phyloP scores from a whole-genome alignment of 1,284 basidiomycete genomes.

The Veloboletus limbatus region DNA sequence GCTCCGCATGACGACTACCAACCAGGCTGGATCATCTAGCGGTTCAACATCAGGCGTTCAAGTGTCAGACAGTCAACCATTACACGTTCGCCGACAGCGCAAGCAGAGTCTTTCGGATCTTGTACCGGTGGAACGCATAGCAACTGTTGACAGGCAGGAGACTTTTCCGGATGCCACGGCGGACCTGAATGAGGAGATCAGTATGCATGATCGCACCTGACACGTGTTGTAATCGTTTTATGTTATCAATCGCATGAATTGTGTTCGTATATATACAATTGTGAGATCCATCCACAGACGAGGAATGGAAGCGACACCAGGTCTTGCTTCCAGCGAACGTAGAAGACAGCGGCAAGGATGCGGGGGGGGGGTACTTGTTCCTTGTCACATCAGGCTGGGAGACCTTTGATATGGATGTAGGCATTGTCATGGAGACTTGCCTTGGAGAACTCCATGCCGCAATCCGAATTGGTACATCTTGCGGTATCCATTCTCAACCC shows the following conservation, averaged over 20 bases:
- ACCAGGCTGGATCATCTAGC: constrained; percentile 11
- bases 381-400: constrained; percentile 32
- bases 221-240: constrained; percentile 7
- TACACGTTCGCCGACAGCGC: constrained; percentile 52
- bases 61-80: constrained; percentile 35
- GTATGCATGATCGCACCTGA: constrained; percentile 35
- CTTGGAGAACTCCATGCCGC: constrained; percentile 41
- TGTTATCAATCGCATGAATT: constrained; percentile 21
- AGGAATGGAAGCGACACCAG: constrained; percentile 25
- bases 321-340: constrained; percentile 19
- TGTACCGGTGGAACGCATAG: constrained; percentile 61
- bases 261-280: constrained; percentile 34
- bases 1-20: constrained; percentile 45
- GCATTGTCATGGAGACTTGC: constrained; percentile 39
- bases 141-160: constrained; percentile 52
- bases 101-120: constrained; percentile 61
- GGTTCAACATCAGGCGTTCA: constrained; percentile 23
- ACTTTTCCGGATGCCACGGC: constrained; percentile 54
- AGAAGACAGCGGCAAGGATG: too few species aligned
- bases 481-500: constrained; percentile 14
- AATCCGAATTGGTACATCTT: constrained; percentile 39
- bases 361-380: too few species aligned
- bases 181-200: constrained; percentile 63
- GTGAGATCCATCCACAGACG: constrained; percentile 17
- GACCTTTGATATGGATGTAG: constrained; percentile 40